Evolutionary conservation across 116 monocot genomes (phyloP), one percentile per base, ranked within the genome.

Genomic region (Papilionanthe hybrid): DNA sequence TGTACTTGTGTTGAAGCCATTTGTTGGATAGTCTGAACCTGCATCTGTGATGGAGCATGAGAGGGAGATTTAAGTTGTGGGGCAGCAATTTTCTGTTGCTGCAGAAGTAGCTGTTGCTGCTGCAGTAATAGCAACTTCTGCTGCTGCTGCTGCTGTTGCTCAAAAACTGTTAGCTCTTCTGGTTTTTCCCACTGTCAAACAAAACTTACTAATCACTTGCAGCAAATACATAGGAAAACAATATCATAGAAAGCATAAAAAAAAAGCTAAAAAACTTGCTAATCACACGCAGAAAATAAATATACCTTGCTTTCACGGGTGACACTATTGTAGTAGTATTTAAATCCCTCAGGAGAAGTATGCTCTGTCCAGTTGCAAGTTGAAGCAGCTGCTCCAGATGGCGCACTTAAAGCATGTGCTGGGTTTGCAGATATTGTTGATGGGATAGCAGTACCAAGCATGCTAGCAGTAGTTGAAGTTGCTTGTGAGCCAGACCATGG

Each of bases 341-440:
- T 99, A 82, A 86, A 94, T 58, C 99, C 99, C 86, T 99, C 88
- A 66, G 99, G 99, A 86, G 99, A 99, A 63, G 94, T 91, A 82
- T 99, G 99, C 77, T 99, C 99, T 12, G 93, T 90, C 99, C 99
- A 99, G 76, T 89, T 93, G 80, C 99, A 99, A 32, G 90, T 87
- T 76, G 87, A 48, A 80, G 90, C 78, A 75, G 74, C 81, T 42
- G 84, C 49, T 25, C 47, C 83, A 78, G 85, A 44, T 27, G 86
- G 30, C 29, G 85, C 32, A 68, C 72, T 80, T 42, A 77, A 75
- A n/a, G 86, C 63, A 66, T 42, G 77, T 75, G 81, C n/a, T 63
- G 88, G 77, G 86, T 89, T 82, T 49, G 84, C 65, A 83, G 90
- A 82, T 74, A 67, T 71, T 28, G 87, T 41, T 80, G 87, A 57